Percentiles rank a stretch among this genome's conserved stretches.
phyloP scores from a whole-genome alignment of 139 green algal genomes.

The Asterochloris erici region DNA sequence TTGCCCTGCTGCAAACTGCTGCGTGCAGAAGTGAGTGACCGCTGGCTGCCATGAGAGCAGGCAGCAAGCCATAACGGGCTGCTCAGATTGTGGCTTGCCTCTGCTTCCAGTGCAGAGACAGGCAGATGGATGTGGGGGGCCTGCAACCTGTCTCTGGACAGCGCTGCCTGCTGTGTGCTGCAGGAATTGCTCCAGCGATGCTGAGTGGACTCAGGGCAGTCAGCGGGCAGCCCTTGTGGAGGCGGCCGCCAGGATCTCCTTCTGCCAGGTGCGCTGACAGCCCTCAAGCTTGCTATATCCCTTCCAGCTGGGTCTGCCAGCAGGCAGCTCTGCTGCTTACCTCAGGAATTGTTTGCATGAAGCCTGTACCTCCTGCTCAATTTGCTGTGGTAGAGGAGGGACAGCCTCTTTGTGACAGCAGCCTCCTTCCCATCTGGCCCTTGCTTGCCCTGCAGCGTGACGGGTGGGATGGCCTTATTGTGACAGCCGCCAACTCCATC shows the following conservation, averaged over 20 bases:
- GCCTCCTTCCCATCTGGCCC: neutral
- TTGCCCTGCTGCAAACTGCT: too few species aligned
- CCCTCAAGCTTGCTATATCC: neutral
- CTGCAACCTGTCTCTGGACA: too few species aligned
- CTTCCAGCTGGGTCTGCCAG: neutral
- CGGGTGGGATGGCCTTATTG: conserved; percentile 64
- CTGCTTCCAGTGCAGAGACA: too few species aligned
- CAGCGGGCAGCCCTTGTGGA: conserved; percentile 5
- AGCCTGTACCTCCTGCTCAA: neutral
- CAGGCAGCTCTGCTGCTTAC: neutral
- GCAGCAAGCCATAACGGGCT: too few species aligned
- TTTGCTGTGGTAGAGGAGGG: neutral
- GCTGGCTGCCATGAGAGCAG: too few species aligned
- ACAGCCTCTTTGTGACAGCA: neutral
- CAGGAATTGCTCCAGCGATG: conserved; percentile 72
- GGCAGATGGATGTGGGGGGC: too few species aligned
- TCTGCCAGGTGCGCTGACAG: conserved; percentile 1
- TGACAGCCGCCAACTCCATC: conserved; percentile 43
- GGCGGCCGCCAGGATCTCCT: conserved; percentile 4
- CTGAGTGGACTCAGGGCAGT: conserved; percentile 46
- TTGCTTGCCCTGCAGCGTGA: neutral
- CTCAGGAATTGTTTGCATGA: neutral
- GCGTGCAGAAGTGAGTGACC: too few species aligned
- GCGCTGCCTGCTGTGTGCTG: neutral
- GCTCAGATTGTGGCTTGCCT: too few species aligned